Percentiles rank a stretch among this genome's conserved stretches.
These are phyloP conservation scores for Cladosporium cucumerinum DNA, from an alignment of 2,329 filamentous ascomycete genomes.

Conservation along the genomic window DNA sequence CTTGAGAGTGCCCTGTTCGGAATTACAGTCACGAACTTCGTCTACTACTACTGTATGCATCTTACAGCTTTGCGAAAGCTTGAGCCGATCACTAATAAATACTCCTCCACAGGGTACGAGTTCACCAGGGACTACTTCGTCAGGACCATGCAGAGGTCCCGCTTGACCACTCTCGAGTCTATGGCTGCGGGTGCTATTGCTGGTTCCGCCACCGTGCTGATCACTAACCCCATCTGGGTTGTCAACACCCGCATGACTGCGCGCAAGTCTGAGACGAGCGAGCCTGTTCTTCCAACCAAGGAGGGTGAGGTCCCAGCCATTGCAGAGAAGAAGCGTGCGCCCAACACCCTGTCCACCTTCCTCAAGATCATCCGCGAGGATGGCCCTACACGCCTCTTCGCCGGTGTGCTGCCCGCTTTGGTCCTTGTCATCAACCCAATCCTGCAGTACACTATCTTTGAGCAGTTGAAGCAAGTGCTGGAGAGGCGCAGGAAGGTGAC, in stretches of 20 bases:
- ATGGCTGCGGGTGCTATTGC: constrained; percentile 95
- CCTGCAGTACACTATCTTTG: constrained; percentile 96
- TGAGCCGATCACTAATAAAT: not conserved
- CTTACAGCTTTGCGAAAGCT: not conserved
- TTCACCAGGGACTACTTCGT: constrained; percentile 90
- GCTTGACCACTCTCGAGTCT: constrained; percentile 85
- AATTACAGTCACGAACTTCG: constrained; percentile 98
- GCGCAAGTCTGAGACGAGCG: constrained; percentile 59
- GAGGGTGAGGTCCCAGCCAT: constrained; percentile 37
- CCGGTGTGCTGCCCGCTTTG: constrained; percentile 86
- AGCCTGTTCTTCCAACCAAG: constrained; percentile 35
- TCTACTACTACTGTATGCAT: constrained; percentile 87
- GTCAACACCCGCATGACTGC: constrained; percentile 98
- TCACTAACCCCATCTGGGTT: constrained; percentile 99
- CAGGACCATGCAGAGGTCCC: constrained; percentile 67
- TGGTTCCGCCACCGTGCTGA: constrained; percentile 86
- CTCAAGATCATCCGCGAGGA: constrained; percentile 77
- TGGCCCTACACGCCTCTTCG: constrained; percentile 79
- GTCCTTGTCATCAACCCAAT: constrained; percentile 98
- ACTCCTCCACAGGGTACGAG: constrained; percentile 73
- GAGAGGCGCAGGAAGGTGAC: constrained; percentile 77
- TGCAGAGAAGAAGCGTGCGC: constrained; percentile 45
- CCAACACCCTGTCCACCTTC: constrained; percentile 77
- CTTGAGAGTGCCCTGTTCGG: constrained; percentile 93
- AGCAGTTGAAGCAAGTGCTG: constrained; percentile 90